phyloP scores from a whole-genome alignment of 2,329 filamentous ascomycete species.

The Colletotrichum cordylinicola region DNA sequence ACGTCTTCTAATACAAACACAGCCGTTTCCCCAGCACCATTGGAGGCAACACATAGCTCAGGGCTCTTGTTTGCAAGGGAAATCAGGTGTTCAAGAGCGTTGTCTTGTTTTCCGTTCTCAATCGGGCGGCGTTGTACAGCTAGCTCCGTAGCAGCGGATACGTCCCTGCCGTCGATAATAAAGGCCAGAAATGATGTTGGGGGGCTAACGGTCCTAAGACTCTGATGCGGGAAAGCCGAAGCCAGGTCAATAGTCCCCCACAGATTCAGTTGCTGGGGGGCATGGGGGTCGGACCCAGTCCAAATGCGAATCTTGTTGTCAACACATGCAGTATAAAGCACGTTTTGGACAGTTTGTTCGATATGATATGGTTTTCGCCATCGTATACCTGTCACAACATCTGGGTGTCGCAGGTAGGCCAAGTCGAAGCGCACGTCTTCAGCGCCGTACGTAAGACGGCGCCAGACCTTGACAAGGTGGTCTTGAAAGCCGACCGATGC shows the following conservation, averaged over 20 bases:
- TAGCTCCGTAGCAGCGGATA: slow-evolving; percentile 77
- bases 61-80: slow-evolving; percentile 84
- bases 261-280: slow-evolving; percentile 74
- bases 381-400: slow-evolving; percentile 79
- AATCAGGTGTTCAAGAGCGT: slow-evolving; percentile 83
- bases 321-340: slow-evolving; percentile 86
- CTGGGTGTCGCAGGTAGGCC: slow-evolving; percentile 86
- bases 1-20: slow-evolving; percentile 93
- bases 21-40: slow-evolving; percentile 85
- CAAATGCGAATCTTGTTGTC: slow-evolving; percentile 85
- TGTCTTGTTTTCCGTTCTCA: slow-evolving; percentile 43
- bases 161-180: slow-evolving; percentile 82
- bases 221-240: slow-evolving; percentile 65
- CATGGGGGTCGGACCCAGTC: slow-evolving; percentile 76
- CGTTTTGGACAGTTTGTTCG: slow-evolving; percentile 82
- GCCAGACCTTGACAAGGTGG: slow-evolving; percentile 90
- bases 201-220: slow-evolving; percentile 13
- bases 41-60: slow-evolving; percentile 86
- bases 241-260: slow-evolving; percentile 83
- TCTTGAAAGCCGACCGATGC: slow-evolving; percentile 82
- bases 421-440: slow-evolving; percentile 90
- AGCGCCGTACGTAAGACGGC: slow-evolving; percentile 81
- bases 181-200: slow-evolving; percentile 55
- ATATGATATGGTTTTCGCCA: slow-evolving; percentile 83
- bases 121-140: slow-evolving; percentile 62